Conservation (phyloP, 2,329 filamentous ascomycete species). For the Apiospora kogelbergensis region DNA sequence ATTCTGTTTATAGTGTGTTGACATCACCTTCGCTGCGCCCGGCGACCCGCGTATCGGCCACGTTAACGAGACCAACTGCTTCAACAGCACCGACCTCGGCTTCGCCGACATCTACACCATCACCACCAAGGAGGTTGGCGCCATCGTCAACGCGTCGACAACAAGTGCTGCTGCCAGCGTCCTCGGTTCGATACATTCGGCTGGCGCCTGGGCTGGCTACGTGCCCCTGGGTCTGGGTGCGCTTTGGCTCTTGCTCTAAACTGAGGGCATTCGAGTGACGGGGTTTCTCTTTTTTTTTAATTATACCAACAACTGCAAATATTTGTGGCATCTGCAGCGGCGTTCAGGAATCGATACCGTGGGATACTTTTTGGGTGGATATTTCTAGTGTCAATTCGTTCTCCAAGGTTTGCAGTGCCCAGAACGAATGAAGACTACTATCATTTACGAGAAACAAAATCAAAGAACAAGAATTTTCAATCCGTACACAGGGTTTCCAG, state of each 20-base stretch:
- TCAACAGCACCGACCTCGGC: conserved; percentile 76
- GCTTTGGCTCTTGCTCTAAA: conserved; percentile 39
- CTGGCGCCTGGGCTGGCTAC: conserved; percentile 37
- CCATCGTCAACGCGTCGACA: conserved; percentile 32
- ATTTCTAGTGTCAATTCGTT: background rate
- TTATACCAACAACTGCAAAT: conserved; percentile 8
- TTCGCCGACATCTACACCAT: conserved; percentile 78
- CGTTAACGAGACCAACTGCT: conserved; percentile 83
- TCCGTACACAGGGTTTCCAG: background rate
- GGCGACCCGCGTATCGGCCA: conserved; percentile 64
- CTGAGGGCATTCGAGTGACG: background rate
- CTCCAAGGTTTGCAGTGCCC: background rate
- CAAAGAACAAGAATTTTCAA: background rate
- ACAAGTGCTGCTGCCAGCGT: conserved; percentile 21
- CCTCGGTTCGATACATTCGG: conserved; percentile 21
- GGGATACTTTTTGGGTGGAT: background rate
- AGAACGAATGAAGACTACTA: background rate
- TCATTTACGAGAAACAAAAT: background rate
- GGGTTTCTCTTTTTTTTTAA: background rate
- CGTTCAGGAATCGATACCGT: conserved; percentile 3
- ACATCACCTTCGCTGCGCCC: conserved; percentile 87
- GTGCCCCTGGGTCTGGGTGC: conserved; percentile 40
- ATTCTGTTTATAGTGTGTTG: conserved; percentile 71
- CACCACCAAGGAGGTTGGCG: conserved; percentile 45
- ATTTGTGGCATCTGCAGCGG: conserved; percentile 2